Percentiles rank a stretch among this genome's conserved stretches.
These are phyloP conservation scores for Plectosphaerella sp. DNA, from an alignment of 2,329 filamentous ascomycete genomes.

Conservation along the genomic window DNA sequence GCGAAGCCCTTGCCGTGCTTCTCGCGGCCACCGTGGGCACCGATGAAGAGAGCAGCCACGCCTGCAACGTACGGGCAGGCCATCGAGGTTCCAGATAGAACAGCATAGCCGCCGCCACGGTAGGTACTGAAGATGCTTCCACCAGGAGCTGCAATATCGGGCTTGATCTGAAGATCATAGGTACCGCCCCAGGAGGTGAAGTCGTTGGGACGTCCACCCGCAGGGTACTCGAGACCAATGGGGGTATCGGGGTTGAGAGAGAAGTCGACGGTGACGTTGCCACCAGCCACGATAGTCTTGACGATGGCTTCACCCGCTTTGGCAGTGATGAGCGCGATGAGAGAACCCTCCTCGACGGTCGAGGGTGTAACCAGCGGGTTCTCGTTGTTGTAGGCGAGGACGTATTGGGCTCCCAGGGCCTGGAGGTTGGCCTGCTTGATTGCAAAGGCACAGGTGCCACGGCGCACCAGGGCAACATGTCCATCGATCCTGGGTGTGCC, in stretches of 20 bases:
- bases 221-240: slow-evolving; percentile 14
- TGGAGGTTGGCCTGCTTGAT: slow-evolving; percentile 21
- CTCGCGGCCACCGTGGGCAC: slow-evolving; percentile 23
- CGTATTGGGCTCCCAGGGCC: slow-evolving; percentile 18
- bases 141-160: slow-evolving; percentile 37
- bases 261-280: slow-evolving; percentile 23
- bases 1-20: slow-evolving; percentile 22
- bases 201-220: slow-evolving; percentile 28
- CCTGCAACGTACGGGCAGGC: slow-evolving; percentile 36
- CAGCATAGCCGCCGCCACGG: slow-evolving; percentile 31
- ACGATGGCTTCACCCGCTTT: slow-evolving; percentile 19
- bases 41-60: slow-evolving; percentile 27
- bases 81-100: slow-evolving; percentile 43
- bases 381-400: slow-evolving; percentile 25
- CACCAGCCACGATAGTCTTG: slow-evolving; percentile 16
- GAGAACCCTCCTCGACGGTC: slow-evolving; percentile 5
- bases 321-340: slow-evolving; percentile 17
- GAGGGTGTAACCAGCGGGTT: slow-evolving; percentile 9
- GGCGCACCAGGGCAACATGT: slow-evolving; percentile 17
- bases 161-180: slow-evolving; percentile 37
- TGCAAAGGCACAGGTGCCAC: slow-evolving; percentile 25
- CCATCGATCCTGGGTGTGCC: slow-evolving; percentile 7
- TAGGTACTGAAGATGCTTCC: slow-evolving; percentile 38
- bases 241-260: slow-evolving; percentile 16
- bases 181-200: slow-evolving; percentile 39